Base-by-base conservation (phyloP, 805 yeast genomes). In the Saccharomycopsis sp. region DNA sequence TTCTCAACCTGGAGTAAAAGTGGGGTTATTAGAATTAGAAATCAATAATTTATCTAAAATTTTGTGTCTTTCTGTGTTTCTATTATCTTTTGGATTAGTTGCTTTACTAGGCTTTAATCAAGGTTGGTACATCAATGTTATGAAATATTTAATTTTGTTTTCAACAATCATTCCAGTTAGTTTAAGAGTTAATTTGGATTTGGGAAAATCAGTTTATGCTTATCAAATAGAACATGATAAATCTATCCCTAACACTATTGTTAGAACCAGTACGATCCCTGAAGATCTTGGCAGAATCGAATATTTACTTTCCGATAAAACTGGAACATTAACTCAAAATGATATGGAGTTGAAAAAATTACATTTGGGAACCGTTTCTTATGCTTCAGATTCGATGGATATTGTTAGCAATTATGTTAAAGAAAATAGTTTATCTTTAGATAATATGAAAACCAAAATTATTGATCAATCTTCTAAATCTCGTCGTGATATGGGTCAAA, bases 221-320 rank as follows among this genome's bases (percentile, higher is more conserved):
- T 77, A 84, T 45, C 96, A 92, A 57, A 92, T 94, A 47, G 94
- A 92, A 57, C 87, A 84, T 46, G 99, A 92, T 57, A 49, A 56
- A 13, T 68, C 76, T 3, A 92, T 92, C 15, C 79, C 85, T 2
- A 85, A 78, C 5, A 88, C 97, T 0, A 76, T 94, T 39, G 99
- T 94, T 3, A 75, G 99, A 55, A 92, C 98, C 1, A 85, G 96
- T 42, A 94, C 98, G 0, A 92, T 92, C 34, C 98, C 98, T 1
- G 99, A 92, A 59, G 99, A 92, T 61, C 66, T 92, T 48, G 99
- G 99, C 21, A 70, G 99, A 51, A 83, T 92, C 33, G 97, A 92
- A 59, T 92, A 92, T 57, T 61, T 92, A 41, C 67, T 92, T 34
- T 79, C 88, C 47, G 99, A 92, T 59, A 92, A 92, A 54, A 92